Conservation (phyloP, 306 rosid genomes). For the Cicer yamashitae region DNA sequence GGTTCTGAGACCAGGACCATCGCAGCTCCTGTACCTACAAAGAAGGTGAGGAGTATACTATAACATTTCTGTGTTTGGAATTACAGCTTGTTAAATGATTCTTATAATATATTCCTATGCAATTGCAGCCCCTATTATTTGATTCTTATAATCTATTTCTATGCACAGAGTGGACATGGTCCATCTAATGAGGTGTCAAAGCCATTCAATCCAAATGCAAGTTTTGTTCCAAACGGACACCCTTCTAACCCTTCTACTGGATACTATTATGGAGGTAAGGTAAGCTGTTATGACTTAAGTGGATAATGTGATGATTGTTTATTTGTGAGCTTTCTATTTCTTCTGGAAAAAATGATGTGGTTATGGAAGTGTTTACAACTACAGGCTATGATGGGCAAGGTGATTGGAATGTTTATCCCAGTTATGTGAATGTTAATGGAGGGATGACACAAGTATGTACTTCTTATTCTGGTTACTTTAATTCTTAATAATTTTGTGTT, state of each 20-base stretch:
- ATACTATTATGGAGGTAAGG: constrained; percentile 39
- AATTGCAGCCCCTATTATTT: background rate
- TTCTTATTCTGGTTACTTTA: background rate
- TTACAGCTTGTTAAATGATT: background rate
- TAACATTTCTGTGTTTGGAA: background rate
- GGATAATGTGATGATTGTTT: background rate
- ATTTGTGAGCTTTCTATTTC: background rate
- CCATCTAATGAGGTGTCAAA: background rate
- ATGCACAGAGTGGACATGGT: constrained; percentile 21
- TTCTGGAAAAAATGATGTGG: background rate
- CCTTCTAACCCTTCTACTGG: constrained; percentile 17
- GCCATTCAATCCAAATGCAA: constrained; percentile 30
- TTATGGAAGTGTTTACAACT: background rate
- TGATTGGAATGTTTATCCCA: constrained; percentile 23
- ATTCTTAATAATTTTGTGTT: background rate
- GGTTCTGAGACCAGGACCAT: constrained; percentile 26
- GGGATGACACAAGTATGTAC: constrained; percentile 19
- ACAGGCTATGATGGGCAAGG: constrained; percentile 33
- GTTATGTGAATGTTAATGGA: constrained; percentile 10
- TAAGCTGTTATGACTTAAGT: constrained; percentile 24
- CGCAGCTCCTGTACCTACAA: background rate
- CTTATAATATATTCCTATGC: background rate
- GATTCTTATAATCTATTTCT: background rate
- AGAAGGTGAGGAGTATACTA: background rate
- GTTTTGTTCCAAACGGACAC: background rate